Percentiles rank a stretch among this genome's conserved stretches.
phyloP scores from a whole-genome alignment of 768 basidiomycete species.

The Tubosaeta sp. region DNA sequence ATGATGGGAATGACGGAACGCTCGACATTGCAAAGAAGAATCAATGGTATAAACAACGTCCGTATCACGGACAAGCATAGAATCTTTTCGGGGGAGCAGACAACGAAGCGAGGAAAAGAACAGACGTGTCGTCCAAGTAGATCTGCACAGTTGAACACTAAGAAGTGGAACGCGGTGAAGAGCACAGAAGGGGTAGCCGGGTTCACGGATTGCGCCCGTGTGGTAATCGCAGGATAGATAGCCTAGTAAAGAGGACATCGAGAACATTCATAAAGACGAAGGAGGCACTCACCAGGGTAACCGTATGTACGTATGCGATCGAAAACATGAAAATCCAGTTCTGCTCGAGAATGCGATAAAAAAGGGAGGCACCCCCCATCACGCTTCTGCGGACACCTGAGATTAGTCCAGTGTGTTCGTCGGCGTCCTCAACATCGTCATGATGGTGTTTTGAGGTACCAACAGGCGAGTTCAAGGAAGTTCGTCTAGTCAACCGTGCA shows the following conservation, averaged over 20 bases:
- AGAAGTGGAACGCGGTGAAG: conserved; percentile 72
- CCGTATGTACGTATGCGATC: conserved; percentile 67
- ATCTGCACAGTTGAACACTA: conserved; percentile 69
- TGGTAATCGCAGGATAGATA: conserved; percentile 81
- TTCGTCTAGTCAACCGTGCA: conserved; percentile 49
- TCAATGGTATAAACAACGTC: conserved; percentile 77
- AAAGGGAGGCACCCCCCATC: conserved; percentile 37
- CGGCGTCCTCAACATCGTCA: conserved; percentile 11
- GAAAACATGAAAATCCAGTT: conserved; percentile 68
- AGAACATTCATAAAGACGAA: background rate
- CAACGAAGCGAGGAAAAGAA: conserved; percentile 53
- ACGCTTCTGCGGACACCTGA: conserved; percentile 22
- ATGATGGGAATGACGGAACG: conserved; percentile 46
- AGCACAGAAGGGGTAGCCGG: conserved; percentile 68
- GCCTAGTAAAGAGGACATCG: conserved; percentile 42
- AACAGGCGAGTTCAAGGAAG: conserved; percentile 51
- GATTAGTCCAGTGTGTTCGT: conserved; percentile 32
- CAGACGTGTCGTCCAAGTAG: conserved; percentile 63
- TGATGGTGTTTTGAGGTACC: conserved; percentile 41
- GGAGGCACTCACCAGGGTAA: conserved; percentile 60
- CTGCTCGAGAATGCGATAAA: conserved; percentile 51
- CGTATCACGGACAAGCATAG: conserved; percentile 59
- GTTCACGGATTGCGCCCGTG: conserved; percentile 64
- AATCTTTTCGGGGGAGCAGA: conserved; percentile 66
- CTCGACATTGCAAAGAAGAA: conserved; percentile 83